Base-by-base conservation (phyloP, 495 filamentous ascomycete species). In the Neurospora pannonica region DNA sequence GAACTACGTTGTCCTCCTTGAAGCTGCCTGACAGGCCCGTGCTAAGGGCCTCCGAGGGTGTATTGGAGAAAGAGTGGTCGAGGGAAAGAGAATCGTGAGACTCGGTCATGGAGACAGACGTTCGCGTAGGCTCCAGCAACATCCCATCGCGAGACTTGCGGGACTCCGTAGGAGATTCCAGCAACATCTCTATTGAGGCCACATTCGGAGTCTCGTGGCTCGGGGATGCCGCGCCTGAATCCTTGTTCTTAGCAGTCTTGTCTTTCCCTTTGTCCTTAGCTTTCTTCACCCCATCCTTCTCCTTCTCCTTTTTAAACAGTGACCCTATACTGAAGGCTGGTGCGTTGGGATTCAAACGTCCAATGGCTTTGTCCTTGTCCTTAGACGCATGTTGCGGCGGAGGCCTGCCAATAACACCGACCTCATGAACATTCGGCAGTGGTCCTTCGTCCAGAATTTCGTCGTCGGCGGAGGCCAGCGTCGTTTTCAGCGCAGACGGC, bases 31-130 rank as follows among this genome's bases (percentile, higher is more conserved):
- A 81, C 4, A 82, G 71, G 3, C 78, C 80, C 3, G 87, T 84
- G 13, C 81, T 84, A 38, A 85, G 79, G 54, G 88, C 86, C 62
- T 95, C 92, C 19, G 88, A 88, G 13, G 90, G 88, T 1, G 89
- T 88, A 70, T 89, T 89, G 74, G 91, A 92, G 60, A 88, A 88
- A 43, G 90, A 85, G 70, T 87, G 86, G 60, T 94, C 92, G 39
- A 94, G 82, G 24, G 79, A 81, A 24, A 87, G 78, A n/a, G 91
- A 92, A 74, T 94, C 92, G 72, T 89, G 87, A 4, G 92, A 94
- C 74, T 94, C 92, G 3, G 54, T 67, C 54, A 67, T 34, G 5
- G 91, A 87, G 19, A 89, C 78, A 5, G 89, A 91, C 24, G 88
- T 87, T 71, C 89, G 89, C 34, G 89, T 91, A 67, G 54, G 54